Evolutionary conservation across 2,329 filamentous ascomycete species (phyloP), one percentile per base, ranked within the genome.

Genomic region (Alternaria burnsii): DNA sequence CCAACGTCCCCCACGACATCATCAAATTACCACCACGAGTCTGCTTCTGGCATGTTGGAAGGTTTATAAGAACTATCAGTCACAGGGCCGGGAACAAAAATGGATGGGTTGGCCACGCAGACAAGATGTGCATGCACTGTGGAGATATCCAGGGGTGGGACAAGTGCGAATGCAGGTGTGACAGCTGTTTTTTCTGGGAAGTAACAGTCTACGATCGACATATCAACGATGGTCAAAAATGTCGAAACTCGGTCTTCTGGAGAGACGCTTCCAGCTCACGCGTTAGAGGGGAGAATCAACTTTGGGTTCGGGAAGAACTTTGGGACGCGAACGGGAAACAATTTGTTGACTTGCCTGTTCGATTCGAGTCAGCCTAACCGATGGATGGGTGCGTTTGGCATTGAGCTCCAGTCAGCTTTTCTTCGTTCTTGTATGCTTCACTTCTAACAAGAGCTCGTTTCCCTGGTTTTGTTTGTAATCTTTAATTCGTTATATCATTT

Each of bases 51-150:
- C 76, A 79, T 47, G 71, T 78, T 6, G 66, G 71, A 6, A 68
- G 72, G 5, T 54, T 79, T 5, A 56, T 64, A n/a, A 63, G 63
- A 40, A 52, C 70, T 8, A 50, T 76, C 12, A 64, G 55, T 16
- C 73, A 73, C 0, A 63, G 47, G 9, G 12, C 57, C n/a, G 55
- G 60, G 4, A 69, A 68, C 3, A 67, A 57, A n/a, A 76, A 76
- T 24, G 66, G 69, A 47, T 79, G 77, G 77, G 55, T 65, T 28
- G 71, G 66, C 50, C 55, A 52, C 11, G 61, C 61, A 28, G 58
- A 67, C 41, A 52, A 63, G 5, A 74, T 79, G 66, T 79, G 78
- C 54, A 75, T 77, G 66, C 76, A 78, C 53, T 76, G 75, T 54
- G 74, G 76, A 16, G 58, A 58, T 4, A 66, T 78, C n/a, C 54